Conservation (phyloP, 148 eudicot species). For the Diospyros kaki region DNA sequence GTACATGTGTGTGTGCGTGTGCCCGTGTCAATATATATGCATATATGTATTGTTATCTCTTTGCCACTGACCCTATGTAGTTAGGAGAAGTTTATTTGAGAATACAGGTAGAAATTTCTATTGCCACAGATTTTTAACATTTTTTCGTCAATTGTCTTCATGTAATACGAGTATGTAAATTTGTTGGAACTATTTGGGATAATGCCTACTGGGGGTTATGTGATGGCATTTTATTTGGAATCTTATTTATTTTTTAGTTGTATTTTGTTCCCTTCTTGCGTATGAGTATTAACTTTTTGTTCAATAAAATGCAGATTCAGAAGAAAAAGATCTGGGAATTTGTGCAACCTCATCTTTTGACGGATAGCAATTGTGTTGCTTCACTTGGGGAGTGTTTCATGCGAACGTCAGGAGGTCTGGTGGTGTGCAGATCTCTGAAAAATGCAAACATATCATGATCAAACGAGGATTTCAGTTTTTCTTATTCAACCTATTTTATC, state of each 20-base stretch:
- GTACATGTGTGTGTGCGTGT: neutral
- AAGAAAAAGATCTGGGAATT: constrained; percentile 96
- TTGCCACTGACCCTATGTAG: no score
- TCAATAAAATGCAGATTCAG: constrained; percentile 53
- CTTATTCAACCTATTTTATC: neutral
- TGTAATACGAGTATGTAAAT: neutral
- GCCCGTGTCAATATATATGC: no score
- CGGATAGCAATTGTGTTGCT: constrained; percentile 64
- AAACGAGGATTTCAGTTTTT: constrained; percentile 12
- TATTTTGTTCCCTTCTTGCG: neutral
- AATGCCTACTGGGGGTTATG: neutral
- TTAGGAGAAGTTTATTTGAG: no score
- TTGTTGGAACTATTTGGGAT: neutral
- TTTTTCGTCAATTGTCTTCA: neutral
- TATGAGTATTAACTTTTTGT: neutral
- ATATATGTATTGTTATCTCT: no score
- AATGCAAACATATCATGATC: constrained; percentile 76
- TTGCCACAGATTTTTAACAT: neutral
- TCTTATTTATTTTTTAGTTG: neutral
- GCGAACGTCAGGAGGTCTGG: constrained; percentile 74
- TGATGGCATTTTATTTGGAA: neutral
- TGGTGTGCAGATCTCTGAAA: constrained; percentile 50
- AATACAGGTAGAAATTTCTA: no score
- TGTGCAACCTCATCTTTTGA: constrained; percentile 86
- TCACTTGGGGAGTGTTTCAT: constrained; percentile 51